These are phyloP conservation scores for Microsporum canis DNA, from an alignment of 2,329 filamentous ascomycete species.

Conservation along the genomic window DNA sequence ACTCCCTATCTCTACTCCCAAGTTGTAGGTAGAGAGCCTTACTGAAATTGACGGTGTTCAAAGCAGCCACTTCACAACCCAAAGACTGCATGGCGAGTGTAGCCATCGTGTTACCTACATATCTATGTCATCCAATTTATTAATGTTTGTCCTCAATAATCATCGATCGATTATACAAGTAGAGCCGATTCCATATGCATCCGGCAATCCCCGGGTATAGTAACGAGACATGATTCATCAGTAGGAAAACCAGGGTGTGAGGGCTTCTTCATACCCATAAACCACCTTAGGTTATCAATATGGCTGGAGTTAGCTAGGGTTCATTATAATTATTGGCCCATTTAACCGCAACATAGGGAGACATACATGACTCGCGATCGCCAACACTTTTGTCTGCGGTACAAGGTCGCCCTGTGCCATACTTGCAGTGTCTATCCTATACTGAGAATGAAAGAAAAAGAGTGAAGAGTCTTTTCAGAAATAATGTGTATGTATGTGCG, in stretches of 20 bases:
- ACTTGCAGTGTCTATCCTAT: background rate
- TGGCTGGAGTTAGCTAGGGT: background rate
- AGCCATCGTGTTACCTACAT: constrained; percentile 96
- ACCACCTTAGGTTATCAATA: constrained; percentile 44
- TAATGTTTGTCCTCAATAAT: background rate
- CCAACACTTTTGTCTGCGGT: constrained; percentile 61
- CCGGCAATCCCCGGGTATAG: background rate
- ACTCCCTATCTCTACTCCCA: background rate
- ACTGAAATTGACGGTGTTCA: constrained; percentile 99
- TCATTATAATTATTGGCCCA: background rate
- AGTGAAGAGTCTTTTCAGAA: too few relatives aligned
- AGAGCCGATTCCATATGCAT: background rate
- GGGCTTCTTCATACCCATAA: constrained; percentile 14
- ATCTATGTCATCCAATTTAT: constrained; percentile 43
- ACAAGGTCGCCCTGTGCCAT: constrained; percentile 34
- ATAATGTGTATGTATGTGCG: too few relatives aligned
- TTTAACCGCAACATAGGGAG: constrained; percentile 12
- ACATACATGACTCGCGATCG: constrained; percentile 89
- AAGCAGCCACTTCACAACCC: constrained; percentile 82
- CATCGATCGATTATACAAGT: background rate
- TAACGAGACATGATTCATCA: background rate
- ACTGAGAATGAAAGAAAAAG: too few relatives aligned
- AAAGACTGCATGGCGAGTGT: constrained; percentile 88
- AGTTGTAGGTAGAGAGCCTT: constrained; percentile 25
- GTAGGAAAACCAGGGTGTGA: background rate